Percentiles rank a stretch among this genome's conserved stretches.
These are phyloP conservation scores for Ceratocystis eucalypticola DNA, from an alignment of 2,329 filamentous ascomycete genomes.

Conservation along the genomic window DNA sequence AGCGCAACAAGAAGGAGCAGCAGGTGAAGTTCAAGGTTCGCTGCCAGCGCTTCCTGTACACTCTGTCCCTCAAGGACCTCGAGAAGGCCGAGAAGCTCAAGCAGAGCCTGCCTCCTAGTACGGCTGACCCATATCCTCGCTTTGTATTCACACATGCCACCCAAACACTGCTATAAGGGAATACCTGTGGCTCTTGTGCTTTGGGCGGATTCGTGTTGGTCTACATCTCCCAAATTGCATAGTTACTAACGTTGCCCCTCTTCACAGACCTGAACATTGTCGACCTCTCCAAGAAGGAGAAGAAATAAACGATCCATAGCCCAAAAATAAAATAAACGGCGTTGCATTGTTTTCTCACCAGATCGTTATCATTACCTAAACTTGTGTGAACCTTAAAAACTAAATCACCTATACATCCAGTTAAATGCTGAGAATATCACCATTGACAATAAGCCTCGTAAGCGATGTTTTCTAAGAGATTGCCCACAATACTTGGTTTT, in stretches of 20 bases:
- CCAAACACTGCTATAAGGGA: not conserved
- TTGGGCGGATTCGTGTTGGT: not conserved
- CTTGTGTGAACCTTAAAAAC: not conserved
- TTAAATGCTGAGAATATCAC: not conserved
- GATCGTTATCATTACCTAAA: not conserved
- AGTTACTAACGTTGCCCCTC: constrained; percentile 11
- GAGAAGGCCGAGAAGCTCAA: constrained; percentile 99
- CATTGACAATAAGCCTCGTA: not conserved
- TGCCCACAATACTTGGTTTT: too few relatives aligned
- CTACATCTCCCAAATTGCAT: not conserved
- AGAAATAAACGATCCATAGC: constrained; percentile 20
- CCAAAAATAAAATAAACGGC: constrained; percentile 20
- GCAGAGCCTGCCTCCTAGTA: constrained; percentile 96
- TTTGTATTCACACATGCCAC: not conserved
- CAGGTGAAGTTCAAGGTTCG: constrained; percentile 99
- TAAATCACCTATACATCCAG: not conserved
- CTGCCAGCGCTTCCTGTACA: constrained; percentile 93
- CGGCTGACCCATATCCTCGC: constrained; percentile 28
- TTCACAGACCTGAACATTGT: constrained; percentile 37
- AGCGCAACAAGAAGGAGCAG: constrained; percentile 83
- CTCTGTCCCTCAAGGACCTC: constrained; percentile 92
- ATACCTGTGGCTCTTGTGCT: not conserved
- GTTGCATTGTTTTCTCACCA: constrained; percentile 19
- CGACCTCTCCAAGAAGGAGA: constrained; percentile 43
- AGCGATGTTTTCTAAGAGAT: too few relatives aligned